These are phyloP conservation scores for Puccinellia tenuiflora DNA, from an alignment of 176 grass and related monocot genomes.

Conservation along the genomic window DNA sequence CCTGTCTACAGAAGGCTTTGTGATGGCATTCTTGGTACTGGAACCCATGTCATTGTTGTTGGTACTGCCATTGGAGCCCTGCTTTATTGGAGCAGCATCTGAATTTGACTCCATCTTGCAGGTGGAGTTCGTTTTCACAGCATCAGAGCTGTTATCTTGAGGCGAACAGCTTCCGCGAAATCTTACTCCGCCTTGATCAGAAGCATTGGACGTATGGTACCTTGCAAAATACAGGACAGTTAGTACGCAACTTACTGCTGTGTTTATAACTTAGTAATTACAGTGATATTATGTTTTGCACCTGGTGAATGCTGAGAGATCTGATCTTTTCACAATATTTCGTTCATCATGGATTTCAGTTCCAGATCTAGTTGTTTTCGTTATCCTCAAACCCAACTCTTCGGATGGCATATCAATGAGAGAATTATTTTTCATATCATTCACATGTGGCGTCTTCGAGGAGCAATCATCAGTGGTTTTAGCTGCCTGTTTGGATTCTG, in stretches of 20 bases:
- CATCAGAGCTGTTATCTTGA: constrained; percentile 72
- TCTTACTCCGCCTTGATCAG: constrained; percentile 53
- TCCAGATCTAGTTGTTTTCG: constrained; percentile 44
- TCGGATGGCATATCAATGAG: constrained; percentile 31
- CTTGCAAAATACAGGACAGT: constrained; percentile 66
- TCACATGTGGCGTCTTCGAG: constrained; percentile 41
- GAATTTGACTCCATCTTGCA: constrained; percentile 53
- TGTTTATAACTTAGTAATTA: constrained; percentile 30
- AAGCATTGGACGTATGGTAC: constrained; percentile 68
- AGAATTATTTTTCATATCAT: constrained; percentile 40
- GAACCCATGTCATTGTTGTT: constrained; percentile 84
- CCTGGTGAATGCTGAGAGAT: constrained; percentile 85
- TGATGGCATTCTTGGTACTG: constrained; percentile 65
- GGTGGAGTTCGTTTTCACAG: constrained; percentile 59
- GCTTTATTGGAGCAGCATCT: constrained; percentile 53
- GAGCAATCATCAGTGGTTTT: constrained; percentile 26
- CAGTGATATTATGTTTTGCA: constrained; percentile 77
- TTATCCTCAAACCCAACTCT: constrained; percentile 69
- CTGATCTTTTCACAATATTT: constrained; percentile 68
- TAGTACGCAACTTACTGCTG: constrained; percentile 51
- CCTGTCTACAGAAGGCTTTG: constrained; percentile 37
- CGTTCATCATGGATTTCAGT: constrained; percentile 43
- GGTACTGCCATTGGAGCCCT: constrained; percentile 84
- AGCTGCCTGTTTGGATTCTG: constrained; percentile 30
- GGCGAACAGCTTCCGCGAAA: constrained; percentile 68